These are phyloP conservation scores for Boletellus emodensis DNA, from an alignment of 768 basidiomycete genomes.

Conservation along the genomic window DNA sequence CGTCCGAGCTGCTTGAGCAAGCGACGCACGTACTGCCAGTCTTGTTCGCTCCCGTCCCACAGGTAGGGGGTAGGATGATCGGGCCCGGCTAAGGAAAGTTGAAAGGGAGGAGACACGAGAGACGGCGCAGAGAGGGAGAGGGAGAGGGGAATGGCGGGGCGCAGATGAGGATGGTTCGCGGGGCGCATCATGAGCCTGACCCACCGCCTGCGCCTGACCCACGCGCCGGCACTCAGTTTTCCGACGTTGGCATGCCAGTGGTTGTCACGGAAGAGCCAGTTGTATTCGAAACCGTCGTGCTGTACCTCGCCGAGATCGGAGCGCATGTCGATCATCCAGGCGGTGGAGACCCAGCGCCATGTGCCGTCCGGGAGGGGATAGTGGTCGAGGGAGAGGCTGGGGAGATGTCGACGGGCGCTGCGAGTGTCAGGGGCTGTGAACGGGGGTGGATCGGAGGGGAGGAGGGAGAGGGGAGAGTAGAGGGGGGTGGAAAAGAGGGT, in stretches of 20 bases:
- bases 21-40: slow-evolving; percentile 57
- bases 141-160: neutral
- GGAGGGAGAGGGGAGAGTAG: slow-evolving; percentile 66
- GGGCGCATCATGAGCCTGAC: slow-evolving; percentile 80
- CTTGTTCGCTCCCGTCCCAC: slow-evolving; percentile 55
- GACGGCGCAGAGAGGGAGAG: slow-evolving; percentile 7
- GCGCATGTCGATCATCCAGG: slow-evolving; percentile 90
- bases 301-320: slow-evolving; percentile 70
- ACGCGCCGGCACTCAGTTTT: slow-evolving; percentile 57
- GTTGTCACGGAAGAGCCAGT: slow-evolving; percentile 65
- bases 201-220: slow-evolving; percentile 80
- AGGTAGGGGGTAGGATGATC: slow-evolving; percentile 34
- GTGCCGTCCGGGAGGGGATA: slow-evolving; percentile 77
- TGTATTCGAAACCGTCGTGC: slow-evolving; percentile 84
- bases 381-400: slow-evolving; percentile 52
- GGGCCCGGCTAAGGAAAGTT: slow-evolving; percentile 7
- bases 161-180: slow-evolving; percentile 26
- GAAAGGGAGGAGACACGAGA: slow-evolving; percentile 17
- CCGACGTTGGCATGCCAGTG: slow-evolving; percentile 67
- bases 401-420: slow-evolving; percentile 41
- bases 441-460: slow-evolving; percentile 69
- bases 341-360: slow-evolving; percentile 77
- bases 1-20: slow-evolving; percentile 51
- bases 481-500: slow-evolving; percentile 69
- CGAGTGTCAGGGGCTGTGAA: slow-evolving; percentile 57